These are phyloP conservation scores for Podaxis rugospora DNA, from an alignment of 768 basidiomycete genomes.

Conservation along the genomic window DNA sequence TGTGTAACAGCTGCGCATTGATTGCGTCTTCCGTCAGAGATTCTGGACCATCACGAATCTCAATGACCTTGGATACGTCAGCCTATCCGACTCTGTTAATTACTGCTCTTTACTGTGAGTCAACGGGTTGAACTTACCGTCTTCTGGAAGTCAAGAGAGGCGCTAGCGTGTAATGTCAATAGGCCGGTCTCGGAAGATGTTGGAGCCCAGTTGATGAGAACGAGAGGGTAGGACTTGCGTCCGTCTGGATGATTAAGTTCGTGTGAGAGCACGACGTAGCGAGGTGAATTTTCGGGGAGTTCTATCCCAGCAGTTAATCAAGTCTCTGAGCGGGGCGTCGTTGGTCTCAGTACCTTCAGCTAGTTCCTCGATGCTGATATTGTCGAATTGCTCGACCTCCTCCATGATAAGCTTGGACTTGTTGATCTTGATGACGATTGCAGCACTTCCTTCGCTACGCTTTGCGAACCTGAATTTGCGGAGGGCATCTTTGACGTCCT, in stretches of 20 bases:
- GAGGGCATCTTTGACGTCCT: conserved; percentile 69
- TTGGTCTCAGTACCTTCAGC: conserved; percentile 62
- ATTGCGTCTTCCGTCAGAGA: conserved; percentile 70
- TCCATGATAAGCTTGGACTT: conserved; percentile 78
- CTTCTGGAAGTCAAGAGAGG: conserved; percentile 72
- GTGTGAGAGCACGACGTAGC: conserved; percentile 83
- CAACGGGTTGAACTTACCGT: conserved; percentile 44
- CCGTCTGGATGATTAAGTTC: conserved; percentile 79
- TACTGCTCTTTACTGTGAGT: neutral
- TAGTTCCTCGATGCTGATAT: conserved; percentile 76
- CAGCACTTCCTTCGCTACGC: conserved; percentile 67
- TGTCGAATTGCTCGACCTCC: conserved; percentile 75
- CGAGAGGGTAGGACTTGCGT: conserved; percentile 78
- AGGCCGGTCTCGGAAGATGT: conserved; percentile 70
- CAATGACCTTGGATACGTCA: conserved; percentile 75
- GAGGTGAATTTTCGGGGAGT: conserved; percentile 81
- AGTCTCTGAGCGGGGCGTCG: neutral
- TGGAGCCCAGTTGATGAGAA: conserved; percentile 88
- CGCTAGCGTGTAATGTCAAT: conserved; percentile 80
- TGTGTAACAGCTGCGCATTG: conserved; percentile 48
- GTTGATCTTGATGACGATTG: conserved; percentile 88
- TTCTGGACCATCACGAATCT: conserved; percentile 79
- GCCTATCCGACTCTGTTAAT: conserved; percentile 38
- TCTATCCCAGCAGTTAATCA: conserved; percentile 39
- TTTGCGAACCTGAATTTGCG: conserved; percentile 80